phyloP scores from a whole-genome alignment of 495 filamentous ascomycete genomes.

The Sporormia fimetaria region DNA sequence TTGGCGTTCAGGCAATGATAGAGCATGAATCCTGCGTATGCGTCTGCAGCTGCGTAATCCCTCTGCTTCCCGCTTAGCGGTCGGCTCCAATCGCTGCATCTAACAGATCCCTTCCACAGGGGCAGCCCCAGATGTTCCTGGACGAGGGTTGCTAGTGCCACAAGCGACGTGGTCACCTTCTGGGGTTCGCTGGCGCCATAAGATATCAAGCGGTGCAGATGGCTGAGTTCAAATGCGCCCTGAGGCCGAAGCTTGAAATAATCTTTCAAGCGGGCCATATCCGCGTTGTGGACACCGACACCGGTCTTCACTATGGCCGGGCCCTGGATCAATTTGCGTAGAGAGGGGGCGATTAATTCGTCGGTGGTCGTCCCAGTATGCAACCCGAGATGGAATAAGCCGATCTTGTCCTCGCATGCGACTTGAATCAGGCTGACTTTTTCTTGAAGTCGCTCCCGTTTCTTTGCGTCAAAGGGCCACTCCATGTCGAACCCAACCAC shows the following conservation, averaged over 20 bases:
- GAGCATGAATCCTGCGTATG: constrained; percentile 67
- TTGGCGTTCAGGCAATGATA: constrained; percentile 58
- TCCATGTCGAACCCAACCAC: constrained; percentile 57
- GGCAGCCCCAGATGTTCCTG: constrained; percentile 64
- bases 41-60: constrained; percentile 70
- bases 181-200: constrained; percentile 40
- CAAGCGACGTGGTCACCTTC: constrained; percentile 52
- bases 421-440: constrained; percentile 74
- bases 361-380: constrained; percentile 26
- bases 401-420: constrained; percentile 67
- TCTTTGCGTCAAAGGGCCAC: constrained; percentile 43
- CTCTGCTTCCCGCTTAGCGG: constrained; percentile 54
- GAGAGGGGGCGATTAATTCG: constrained; percentile 54
- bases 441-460: constrained; percentile 35
- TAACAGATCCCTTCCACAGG: constrained; percentile 54
- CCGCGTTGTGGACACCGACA: constrained; percentile 54
- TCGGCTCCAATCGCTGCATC: constrained; percentile 60
- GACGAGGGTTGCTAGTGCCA: constrained; percentile 56
- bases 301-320: constrained; percentile 63
- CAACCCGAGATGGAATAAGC: constrained; percentile 64
- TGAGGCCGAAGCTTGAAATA: constrained; percentile 50
- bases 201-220: constrained; percentile 64
- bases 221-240: constrained; percentile 68
- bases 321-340: constrained; percentile 61
- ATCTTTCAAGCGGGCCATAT: constrained; percentile 58